Conservation (phyloP, 495 filamentous ascomycete genomes). For the Halenospora varia region DNA sequence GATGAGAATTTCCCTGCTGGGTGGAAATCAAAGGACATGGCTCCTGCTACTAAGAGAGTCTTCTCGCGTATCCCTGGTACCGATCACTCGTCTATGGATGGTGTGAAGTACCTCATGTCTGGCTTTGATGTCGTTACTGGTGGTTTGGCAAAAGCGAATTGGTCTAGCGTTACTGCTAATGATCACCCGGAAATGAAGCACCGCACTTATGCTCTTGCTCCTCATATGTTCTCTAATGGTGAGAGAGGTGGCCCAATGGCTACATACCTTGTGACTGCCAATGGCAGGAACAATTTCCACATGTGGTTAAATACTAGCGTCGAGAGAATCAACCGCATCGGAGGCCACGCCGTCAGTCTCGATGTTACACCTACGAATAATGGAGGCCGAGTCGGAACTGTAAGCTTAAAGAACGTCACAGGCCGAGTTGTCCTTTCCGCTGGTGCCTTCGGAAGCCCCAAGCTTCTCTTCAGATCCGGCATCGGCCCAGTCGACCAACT, state of each 20-base stretch:
- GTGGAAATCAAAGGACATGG: conserved; percentile 54
- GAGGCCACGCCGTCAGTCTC: conserved; percentile 35
- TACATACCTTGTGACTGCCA: conserved; percentile 51
- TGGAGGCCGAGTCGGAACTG: conserved; percentile 34
- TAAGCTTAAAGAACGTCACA: conserved; percentile 36
- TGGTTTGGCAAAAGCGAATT: conserved; percentile 42
- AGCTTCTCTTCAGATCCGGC: conserved; percentile 52
- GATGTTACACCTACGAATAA: conserved; percentile 36
- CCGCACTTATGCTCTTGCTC: conserved; percentile 44
- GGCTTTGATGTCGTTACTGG: conserved; percentile 47
- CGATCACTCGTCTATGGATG: conserved; percentile 49
- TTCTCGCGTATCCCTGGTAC: conserved; percentile 50
- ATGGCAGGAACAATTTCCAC: conserved; percentile 45
- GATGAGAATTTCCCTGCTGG: conserved; percentile 54
- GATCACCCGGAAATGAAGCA: conserved; percentile 49
- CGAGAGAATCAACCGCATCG: conserved; percentile 41
- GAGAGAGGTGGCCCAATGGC: conserved; percentile 52
- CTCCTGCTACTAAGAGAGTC: conserved; percentile 41
- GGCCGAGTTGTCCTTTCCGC: conserved; percentile 52
- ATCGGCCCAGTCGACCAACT: conserved; percentile 57
- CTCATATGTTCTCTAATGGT: conserved; percentile 49
- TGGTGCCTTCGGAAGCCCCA: conserved; percentile 52
- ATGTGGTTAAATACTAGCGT: conserved; percentile 47
- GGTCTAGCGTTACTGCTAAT: conserved; percentile 40
- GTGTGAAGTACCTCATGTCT: conserved; percentile 49